Conservation (phyloP, 306 rosid species). For the Vicia sativa region DNA sequence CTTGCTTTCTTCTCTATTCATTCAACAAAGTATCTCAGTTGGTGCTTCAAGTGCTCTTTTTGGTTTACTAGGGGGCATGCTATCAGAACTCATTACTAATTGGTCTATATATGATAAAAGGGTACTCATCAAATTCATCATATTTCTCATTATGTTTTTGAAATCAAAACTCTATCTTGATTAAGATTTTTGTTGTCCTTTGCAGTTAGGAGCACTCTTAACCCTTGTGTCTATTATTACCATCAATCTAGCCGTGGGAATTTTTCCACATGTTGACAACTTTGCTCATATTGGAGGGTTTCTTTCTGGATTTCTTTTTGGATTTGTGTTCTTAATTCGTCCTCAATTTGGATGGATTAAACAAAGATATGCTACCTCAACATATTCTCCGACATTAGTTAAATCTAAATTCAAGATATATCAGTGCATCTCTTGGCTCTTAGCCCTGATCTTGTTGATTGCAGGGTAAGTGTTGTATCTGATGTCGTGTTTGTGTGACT, state of each 20-base stretch:
- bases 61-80: conserved; percentile 96
- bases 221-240: conserved; percentile 74
- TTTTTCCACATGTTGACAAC: conserved; percentile 93
- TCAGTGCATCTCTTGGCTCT: conserved; percentile 73
- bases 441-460: conserved; percentile 66
- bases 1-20: conserved; percentile 80
- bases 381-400: conserved; percentile 43
- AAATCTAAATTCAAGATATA: conserved; percentile 76
- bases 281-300: conserved; percentile 98
- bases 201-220: conserved; percentile 72
- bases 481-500: neutral
- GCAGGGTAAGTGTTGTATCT: conserved; percentile 57
- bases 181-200: conserved; percentile 27
- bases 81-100: conserved; percentile 93
- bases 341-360: conserved; percentile 95
- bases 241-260: conserved; percentile 85
- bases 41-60: conserved; percentile 99
- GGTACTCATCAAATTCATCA: conserved; percentile 51
- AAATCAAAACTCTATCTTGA: conserved; percentile 12
- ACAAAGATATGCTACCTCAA: conserved; percentile 57
- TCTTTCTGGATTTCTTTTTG: conserved; percentile 83
- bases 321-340: conserved; percentile 91
- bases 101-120: conserved; percentile 86
- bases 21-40: conserved; percentile 83
- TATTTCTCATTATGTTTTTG: neutral